Evolutionary conservation across 306 rosid species (phyloP).

Genomic region (Astragalus membranaceus): DNA sequence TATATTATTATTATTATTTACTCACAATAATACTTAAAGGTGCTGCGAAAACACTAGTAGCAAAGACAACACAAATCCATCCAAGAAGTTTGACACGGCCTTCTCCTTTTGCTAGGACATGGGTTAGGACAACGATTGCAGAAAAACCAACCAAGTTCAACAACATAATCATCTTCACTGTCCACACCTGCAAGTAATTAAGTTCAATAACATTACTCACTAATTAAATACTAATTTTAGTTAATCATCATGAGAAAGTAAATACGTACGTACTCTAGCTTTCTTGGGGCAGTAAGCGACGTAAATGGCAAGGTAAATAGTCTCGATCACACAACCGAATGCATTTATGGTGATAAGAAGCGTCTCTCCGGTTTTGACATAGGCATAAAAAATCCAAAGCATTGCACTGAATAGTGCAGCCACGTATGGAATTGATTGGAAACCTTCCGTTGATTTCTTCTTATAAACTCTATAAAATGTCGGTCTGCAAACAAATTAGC

Average conservation of each 20-base stretch:
- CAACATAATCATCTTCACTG: conserved; percentile 60
- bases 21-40: conserved; percentile 78
- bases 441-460: conserved; percentile 93
- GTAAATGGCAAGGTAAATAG: conserved; percentile 68
- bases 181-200: conserved; percentile 39
- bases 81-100: conserved; percentile 60
- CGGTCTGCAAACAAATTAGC: conserved; percentile 41
- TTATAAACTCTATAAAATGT: conserved; percentile 64
- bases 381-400: conserved; percentile 88
- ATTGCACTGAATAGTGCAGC: conserved; percentile 78
- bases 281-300: conserved; percentile 66
- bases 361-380: conserved; percentile 44
- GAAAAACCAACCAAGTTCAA: conserved; percentile 71
- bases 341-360: conserved; percentile 81
- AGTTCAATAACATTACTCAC: no score
- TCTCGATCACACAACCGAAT: conserved; percentile 79
- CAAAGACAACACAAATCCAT: conserved; percentile 72
- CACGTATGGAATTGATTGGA: conserved; percentile 82
- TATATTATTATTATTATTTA: background rate
- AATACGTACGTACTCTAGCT: background rate
- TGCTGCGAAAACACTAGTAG: conserved; percentile 85
- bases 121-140: conserved; percentile 49
- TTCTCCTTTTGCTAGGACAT: conserved; percentile 37
- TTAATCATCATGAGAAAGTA: background rate
- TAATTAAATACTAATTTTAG: background rate